These are phyloP conservation scores for Priceomyces castillae DNA, from an alignment of 805 yeast genomes.

Conservation along the genomic window DNA sequence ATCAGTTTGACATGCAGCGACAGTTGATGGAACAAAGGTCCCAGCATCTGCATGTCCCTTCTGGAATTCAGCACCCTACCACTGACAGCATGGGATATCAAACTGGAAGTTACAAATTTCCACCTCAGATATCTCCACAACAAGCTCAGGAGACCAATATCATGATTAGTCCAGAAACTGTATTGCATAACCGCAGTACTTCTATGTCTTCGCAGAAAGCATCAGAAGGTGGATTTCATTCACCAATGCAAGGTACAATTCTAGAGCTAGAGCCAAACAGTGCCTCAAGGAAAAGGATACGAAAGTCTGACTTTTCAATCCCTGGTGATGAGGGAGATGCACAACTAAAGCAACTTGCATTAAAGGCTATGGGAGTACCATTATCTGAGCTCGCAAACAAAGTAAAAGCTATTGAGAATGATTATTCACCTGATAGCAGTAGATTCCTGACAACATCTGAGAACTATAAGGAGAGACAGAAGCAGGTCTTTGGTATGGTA, in stretches of 20 bases:
- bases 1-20: constrained; percentile 1
- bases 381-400: constrained; percentile 43
- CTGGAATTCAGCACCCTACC: background rate
- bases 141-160: constrained; percentile 5
- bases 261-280: background rate
- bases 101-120: constrained; percentile 18
- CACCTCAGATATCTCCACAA: constrained; percentile 4
- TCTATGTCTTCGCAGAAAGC: background rate
- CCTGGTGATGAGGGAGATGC: constrained; percentile 37
- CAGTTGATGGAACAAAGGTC: background rate
- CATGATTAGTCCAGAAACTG: background rate
- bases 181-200: constrained; percentile 1
- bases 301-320: constrained; percentile 28
- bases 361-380: constrained; percentile 31
- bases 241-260: background rate
- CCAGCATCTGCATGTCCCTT: background rate
- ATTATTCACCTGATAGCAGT: constrained; percentile 11
- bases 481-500: constrained; percentile 78
- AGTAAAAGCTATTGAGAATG: constrained; percentile 43
- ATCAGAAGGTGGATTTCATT: background rate
- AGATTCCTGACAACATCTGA: constrained; percentile 9
- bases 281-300: constrained; percentile 20
- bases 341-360: constrained; percentile 38
- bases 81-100: constrained; percentile 14
- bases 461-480: constrained; percentile 49